A percentile compares a stretch with the other conserved stretches of the same genome.
Evolutionary conservation across 305 asterid genomes (phyloP).

Genomic region (Fraxinus paxiana): DNA sequence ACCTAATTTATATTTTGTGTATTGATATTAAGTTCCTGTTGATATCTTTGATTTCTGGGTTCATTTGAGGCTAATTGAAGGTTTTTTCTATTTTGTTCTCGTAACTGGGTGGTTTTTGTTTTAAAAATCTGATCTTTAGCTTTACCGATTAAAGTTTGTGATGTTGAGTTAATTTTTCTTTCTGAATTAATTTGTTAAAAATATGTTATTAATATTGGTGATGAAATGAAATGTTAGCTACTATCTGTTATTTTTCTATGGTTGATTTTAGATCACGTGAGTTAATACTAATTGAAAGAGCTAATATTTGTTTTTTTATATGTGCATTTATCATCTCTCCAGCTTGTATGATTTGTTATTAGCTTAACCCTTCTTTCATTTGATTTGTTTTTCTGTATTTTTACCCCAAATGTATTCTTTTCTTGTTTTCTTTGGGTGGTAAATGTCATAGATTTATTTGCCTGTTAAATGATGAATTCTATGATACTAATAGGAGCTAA

Average conservation of each 20-base stretch:
- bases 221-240: background rate
- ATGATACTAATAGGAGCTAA: background rate
- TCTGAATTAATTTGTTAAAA: background rate
- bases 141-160: background rate
- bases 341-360: background rate
- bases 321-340: background rate
- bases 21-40: background rate
- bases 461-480: background rate
- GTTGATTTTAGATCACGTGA: background rate
- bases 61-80: background rate
- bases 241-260: background rate
- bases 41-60: background rate
- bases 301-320: no score
- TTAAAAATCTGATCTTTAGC: constrained; percentile 1
- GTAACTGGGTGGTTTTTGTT: constrained; percentile 4
- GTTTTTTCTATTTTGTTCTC: constrained; percentile 15
- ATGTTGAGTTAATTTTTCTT: background rate
- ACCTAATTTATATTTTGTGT: constrained; percentile 17
- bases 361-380: background rate
- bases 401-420: constrained; percentile 20
- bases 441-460: background rate
- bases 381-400: background rate
- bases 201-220: background rate
- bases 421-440: background rate
- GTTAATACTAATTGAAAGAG: background rate